Base-by-base conservation (phyloP, 2,329 filamentous ascomycete species). In the Penicillium sp. region DNA sequence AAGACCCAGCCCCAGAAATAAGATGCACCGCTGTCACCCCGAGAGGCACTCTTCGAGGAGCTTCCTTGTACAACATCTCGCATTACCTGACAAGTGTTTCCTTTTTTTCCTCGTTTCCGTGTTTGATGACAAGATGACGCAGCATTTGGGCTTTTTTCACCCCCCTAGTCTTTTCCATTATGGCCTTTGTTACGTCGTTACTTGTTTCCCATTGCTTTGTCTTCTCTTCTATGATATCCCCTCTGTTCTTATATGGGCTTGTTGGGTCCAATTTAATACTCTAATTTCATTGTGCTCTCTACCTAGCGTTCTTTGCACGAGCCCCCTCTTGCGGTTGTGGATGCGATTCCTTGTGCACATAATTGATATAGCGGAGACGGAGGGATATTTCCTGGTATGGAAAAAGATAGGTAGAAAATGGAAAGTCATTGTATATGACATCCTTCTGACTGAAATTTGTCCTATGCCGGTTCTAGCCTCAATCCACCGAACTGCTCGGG, bases 1-100 rank as follows among this genome's bases (percentile, higher is more conserved):
- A 92, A 92, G 79, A 76, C 76, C 29, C 75, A 71, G 54, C 73
- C 76, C 29, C 65, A 70, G 59, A 76, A 75, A 71, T 75, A 71
- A 67, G 42, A 45, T 47, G 43, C 44, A 55, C 55, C 55, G 55
- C 52, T 54, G 56, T 58, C 52, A 60, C 54, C 55, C 54, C 52
- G 51, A 66, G 60, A 63, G 59, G 57, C 57, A 47, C 38, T 44
- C 46, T 36, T 46, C 45, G 43, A 45, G 38, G 51, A 56, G 59
- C 60, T 64, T 71, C 61, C 59, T 73, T 54, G 71, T 73, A 74
- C 56, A 73, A 72, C 66, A 71, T 53, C 60, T 60, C 58, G 60
- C 64, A 67, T 61, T 60, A 61, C 60, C 59, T 58, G 59, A 59
- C 60, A 61, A 61, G 60, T 57, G 52, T 43, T 55, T 62, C 60